Conservation (phyloP, 768 basidiomycete species). For the Hypholoma sublateritium region DNA sequence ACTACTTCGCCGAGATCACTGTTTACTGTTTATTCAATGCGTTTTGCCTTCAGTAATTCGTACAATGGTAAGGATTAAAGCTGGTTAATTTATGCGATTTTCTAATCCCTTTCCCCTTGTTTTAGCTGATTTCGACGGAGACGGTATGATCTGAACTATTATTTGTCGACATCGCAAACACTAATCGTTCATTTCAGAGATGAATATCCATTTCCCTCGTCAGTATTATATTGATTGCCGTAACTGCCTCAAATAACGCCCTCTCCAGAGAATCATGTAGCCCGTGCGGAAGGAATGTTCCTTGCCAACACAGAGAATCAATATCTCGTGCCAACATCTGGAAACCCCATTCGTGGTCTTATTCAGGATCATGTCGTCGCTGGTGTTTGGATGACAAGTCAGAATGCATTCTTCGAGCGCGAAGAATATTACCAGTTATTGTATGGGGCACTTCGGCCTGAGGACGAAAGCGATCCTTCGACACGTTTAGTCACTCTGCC, state of each 20-base stretch:
- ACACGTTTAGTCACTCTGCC: constrained; percentile 79
- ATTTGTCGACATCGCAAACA: not conserved
- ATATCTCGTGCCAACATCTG: constrained; percentile 98
- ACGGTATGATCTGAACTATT: constrained; percentile 23
- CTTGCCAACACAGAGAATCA: constrained; percentile 99
- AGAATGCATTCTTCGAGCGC: constrained; percentile 91
- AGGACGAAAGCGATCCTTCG: constrained; percentile 62
- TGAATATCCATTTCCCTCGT: constrained; percentile 99
- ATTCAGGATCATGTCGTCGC: constrained; percentile 99
- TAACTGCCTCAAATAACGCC: constrained; percentile 5
- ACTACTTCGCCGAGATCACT: not conserved
- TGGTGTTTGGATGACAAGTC: constrained; percentile 98
- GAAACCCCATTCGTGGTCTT: constrained; percentile 93
- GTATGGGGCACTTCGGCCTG: constrained; percentile 91
- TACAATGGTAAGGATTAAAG: constrained; percentile 74
- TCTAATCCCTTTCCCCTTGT: constrained; percentile 16
- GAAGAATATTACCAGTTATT: constrained; percentile 96
- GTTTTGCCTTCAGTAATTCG: constrained; percentile 68
- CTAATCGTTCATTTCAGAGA: constrained; percentile 53
- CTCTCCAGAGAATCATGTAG: constrained; percentile 83
- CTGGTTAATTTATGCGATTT: not conserved
- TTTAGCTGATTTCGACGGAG: constrained; percentile 32
- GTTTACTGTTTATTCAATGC: constrained; percentile 11
- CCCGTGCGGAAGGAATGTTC: constrained; percentile 89
- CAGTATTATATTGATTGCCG: constrained; percentile 28